Base-by-base conservation (phyloP, 805 yeast species). In the Kodamaea restingae region DNA sequence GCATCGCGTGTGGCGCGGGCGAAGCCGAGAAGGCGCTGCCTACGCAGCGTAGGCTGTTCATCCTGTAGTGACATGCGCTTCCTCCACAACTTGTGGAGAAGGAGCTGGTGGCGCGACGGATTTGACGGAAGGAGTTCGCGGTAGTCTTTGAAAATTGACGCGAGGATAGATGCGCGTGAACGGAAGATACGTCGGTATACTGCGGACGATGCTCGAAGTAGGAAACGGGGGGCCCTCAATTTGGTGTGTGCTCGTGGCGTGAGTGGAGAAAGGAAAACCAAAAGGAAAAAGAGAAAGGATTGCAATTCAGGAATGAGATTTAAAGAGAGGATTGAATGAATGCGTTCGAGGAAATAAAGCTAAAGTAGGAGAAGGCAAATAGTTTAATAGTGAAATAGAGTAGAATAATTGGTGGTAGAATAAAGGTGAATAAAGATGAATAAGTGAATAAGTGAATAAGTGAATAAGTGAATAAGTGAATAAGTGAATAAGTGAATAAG, bases 1-100 rank as follows among this genome's bases (percentile, higher is more conserved):
- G 70, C 68, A 43, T 78, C 81, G 47, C 76, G 67, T 7, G 84
- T 77, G 4, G 75, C 70, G 43, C 65, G 72, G 43, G 81, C 73
- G 30, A 78, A 53, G 15, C 78, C 80, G 28, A 63, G 50, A 18
- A 79, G 50, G 29, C 74, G 58, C 48, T 69, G 78, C 24, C 81
- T 62, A 44, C 69, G 26, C 41, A 38, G 41, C n/a, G 28, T 35
- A 17, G 10, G 24, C 12, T 27, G 32, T 17, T 15, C n/a, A n/a
- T 35, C 32, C 18, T 37, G 25, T 30, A 20, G 25, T 14, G 29
- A 30, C 25, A 12, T 22, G 17, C 35, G 29, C 44, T 36, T 37
- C 18, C 44, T 40, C 41, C 41, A 35, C 40, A 41, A 30, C 36
- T 39, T 43, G 32, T 43, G 37, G 10, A 41, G 31, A 14, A 43